Evolutionary conservation across 805 yeast species (phyloP).

Genomic region (Allodekkera sacchari): DNA sequence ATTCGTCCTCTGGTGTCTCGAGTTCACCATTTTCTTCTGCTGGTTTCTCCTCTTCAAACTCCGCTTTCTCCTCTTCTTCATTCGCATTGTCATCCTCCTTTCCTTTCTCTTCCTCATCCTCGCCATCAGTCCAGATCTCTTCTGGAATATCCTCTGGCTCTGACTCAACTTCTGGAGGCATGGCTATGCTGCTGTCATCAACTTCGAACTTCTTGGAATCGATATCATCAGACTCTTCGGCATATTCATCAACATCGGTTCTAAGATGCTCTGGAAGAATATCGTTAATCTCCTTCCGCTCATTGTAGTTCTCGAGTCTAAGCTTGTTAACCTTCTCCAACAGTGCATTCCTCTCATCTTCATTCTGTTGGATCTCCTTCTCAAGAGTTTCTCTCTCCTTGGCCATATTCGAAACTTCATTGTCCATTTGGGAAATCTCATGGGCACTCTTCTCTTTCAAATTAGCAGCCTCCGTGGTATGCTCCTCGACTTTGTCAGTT

Average conservation of each 20-base stretch:
- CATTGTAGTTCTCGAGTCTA: conserved; percentile 29
- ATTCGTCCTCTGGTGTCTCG: background rate
- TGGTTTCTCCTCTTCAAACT: conserved; percentile 4
- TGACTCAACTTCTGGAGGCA: conserved; percentile 21
- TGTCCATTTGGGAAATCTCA: conserved; percentile 9
- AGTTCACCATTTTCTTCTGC: background rate
- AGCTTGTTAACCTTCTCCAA: conserved; percentile 27
- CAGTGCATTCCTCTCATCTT: conserved; percentile 30
- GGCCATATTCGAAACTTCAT: conserved; percentile 21
- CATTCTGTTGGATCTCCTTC: conserved; percentile 33
- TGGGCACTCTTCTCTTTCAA: conserved; percentile 9
- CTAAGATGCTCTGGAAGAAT: conserved; percentile 47
- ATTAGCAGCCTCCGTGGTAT: conserved; percentile 19
- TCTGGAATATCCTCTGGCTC: conserved; percentile 17
- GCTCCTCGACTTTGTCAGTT: conserved; percentile 21
- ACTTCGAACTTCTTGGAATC: conserved; percentile 21
- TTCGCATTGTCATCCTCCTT: conserved; percentile 23
- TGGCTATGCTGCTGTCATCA: conserved; percentile 17
- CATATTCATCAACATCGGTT: conserved; percentile 20
- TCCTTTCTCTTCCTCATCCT: conserved; percentile 23
- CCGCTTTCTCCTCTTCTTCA: conserved; percentile 15
- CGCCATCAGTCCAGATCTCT: conserved; percentile 12
- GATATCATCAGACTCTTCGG: conserved; percentile 21
- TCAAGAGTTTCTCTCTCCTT: conserved; percentile 28
- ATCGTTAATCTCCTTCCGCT: conserved; percentile 38